Evolutionary conservation across 768 basidiomycete species (phyloP).

Genomic region (Lyophyllum atratum): DNA sequence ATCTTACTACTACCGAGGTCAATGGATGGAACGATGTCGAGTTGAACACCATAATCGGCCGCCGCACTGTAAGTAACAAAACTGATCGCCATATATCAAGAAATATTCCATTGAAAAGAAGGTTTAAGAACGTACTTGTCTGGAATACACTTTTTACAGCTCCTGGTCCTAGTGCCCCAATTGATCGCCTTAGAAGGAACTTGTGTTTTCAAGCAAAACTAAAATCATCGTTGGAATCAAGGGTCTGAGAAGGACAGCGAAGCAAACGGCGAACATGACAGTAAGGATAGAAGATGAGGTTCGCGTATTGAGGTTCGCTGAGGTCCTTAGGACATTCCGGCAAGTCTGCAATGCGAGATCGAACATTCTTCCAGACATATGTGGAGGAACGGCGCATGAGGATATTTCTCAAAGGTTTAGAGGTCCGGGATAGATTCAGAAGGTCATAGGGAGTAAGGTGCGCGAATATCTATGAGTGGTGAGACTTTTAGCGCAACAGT

Average conservation of each 20-base stretch:
- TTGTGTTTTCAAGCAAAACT: constrained; percentile 11
- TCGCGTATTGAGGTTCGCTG: constrained; percentile 27
- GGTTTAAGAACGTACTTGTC: constrained; percentile 8
- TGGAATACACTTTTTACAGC: constrained; percentile 19
- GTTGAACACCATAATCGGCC: background rate
- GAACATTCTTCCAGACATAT: constrained; percentile 24
- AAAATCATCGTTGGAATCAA: background rate
- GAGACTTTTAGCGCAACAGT: background rate
- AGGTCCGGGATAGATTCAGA: constrained; percentile 21
- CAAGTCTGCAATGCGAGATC: constrained; percentile 15
- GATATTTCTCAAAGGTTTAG: constrained; percentile 11
- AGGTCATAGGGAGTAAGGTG: constrained; percentile 20
- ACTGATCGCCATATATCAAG: background rate
- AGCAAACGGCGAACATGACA: constrained; percentile 18
- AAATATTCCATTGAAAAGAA: background rate
- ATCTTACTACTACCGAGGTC: background rate
- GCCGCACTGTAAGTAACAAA: background rate
- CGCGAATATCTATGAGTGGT: constrained; percentile 18
- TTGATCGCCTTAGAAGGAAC: constrained; percentile 9
- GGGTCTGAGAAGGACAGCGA: background rate
- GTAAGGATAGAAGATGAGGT: constrained; percentile 17
- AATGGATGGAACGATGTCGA: constrained; percentile 2
- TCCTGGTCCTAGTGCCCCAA: constrained; percentile 15
- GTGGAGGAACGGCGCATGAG: constrained; percentile 16
- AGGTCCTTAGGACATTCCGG: constrained; percentile 26